phyloP scores from a whole-genome alignment of 1,139 yeast species.

The Magnusiomyces paraingens region DNA sequence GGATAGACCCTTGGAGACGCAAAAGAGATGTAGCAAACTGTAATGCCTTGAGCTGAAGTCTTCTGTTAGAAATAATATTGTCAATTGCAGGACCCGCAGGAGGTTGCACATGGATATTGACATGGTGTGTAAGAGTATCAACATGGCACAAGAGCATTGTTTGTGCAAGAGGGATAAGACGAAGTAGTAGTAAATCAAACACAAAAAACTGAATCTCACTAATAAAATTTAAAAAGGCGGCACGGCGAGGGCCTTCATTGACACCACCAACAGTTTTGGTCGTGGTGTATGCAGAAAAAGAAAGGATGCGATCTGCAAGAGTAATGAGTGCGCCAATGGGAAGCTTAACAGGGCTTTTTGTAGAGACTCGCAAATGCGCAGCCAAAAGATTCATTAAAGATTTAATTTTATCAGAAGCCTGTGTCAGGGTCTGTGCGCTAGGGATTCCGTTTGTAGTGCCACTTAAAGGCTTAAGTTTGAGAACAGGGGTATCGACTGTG shows the following conservation, averaged over 20 bases:
- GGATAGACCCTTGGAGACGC: slow-evolving; percentile 16
- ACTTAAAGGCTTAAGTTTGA: neutral
- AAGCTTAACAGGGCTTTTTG: slow-evolving; percentile 25
- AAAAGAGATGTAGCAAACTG: slow-evolving; percentile 19
- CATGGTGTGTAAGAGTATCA: slow-evolving; percentile 25
- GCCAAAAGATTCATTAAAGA: slow-evolving; percentile 23
- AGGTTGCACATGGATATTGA: slow-evolving; percentile 19
- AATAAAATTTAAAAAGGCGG: too few species aligned
- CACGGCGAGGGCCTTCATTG: too few species aligned
- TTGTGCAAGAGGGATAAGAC: slow-evolving; percentile 19
- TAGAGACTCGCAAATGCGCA: slow-evolving; percentile 23
- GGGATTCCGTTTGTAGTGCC: neutral
- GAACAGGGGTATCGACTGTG: slow-evolving; percentile 5
- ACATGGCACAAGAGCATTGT: slow-evolving; percentile 23
- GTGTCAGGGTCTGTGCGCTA: slow-evolving; percentile 5
- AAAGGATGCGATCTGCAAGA: slow-evolving; percentile 25
- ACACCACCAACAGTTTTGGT: slow-evolving; percentile 14
- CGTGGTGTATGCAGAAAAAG: slow-evolving; percentile 19
- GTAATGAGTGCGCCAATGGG: slow-evolving; percentile 27
- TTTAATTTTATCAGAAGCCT: slow-evolving; percentile 16
- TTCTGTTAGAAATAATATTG: neutral
- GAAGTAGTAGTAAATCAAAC: too few species aligned
- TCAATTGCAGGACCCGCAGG: slow-evolving; percentile 12
- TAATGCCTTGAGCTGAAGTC: slow-evolving; percentile 8
- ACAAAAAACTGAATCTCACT: too few species aligned